These are phyloP conservation scores for Talinum fruticosum DNA, from an alignment of 148 eudicot genomes.

Conservation along the genomic window DNA sequence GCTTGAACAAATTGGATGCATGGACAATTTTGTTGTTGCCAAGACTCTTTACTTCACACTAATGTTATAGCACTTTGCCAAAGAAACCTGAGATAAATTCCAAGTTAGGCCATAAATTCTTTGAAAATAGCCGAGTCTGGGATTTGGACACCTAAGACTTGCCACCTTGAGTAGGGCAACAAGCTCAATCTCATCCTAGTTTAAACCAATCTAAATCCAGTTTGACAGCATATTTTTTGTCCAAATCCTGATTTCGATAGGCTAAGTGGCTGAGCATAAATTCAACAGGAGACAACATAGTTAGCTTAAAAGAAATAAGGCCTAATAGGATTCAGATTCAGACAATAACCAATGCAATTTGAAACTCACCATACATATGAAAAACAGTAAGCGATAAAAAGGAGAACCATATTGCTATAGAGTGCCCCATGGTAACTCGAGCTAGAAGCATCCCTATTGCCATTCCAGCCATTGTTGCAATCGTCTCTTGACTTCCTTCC, in stretches of 20 bases:
- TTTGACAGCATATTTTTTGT: too few species aligned
- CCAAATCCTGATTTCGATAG: too few species aligned
- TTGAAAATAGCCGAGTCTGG: neutral
- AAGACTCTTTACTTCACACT: neutral
- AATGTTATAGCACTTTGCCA: neutral
- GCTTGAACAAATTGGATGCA: neutral
- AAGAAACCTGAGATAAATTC: neutral
- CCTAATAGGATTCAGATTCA: neutral
- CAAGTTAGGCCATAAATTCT: neutral
- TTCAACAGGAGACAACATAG: neutral
- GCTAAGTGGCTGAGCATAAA: neutral
- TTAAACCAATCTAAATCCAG: too few species aligned
- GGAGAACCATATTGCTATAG: constrained; percentile 75
- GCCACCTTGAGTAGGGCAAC: too few species aligned
- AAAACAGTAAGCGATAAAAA: constrained; percentile 83
- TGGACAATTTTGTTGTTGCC: neutral
- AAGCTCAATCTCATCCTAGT: too few species aligned
- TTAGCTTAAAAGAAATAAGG: neutral
- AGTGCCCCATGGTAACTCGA: constrained; percentile 67
- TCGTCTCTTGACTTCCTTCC: constrained; percentile 99
- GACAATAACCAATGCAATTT: neutral
- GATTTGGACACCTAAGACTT: neutral
- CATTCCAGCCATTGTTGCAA: constrained; percentile 98
- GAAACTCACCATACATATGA: constrained; percentile 93
- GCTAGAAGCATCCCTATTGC: constrained; percentile 96